Evolutionary conservation across 345 rosid species (phyloP), one percentile per base, ranked within the genome.

Genomic region (Clausena lansium): DNA sequence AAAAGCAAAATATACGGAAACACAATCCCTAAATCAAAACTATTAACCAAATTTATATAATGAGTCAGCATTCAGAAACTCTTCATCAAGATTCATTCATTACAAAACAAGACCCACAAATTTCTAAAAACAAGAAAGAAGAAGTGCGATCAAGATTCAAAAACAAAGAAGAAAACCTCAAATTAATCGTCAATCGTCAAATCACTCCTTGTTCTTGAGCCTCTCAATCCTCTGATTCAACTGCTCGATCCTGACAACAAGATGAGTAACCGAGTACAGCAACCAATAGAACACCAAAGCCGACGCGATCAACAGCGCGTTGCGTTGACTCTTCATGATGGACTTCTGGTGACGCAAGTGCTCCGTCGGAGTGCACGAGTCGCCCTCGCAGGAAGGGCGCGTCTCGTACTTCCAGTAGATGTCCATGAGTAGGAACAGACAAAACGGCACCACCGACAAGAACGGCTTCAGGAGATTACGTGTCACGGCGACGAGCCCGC

Each of bases 361-460:
- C 84, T 94, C 96, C 24, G 90, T 74, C 5, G 97, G 98, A 1
- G 92, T 85, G 80, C 98, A 94, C 1, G 97, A 84, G 20, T 87
- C 91, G 22, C 84, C 91, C 22, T 91, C 94, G 78, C 97, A 94
- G 38, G 76, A 81, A 25, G 97, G 97, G 38, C 87, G 85, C 3
- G 91, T 94, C 86, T 94, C 98, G 89, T 92, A 92, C 80, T 94
- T 92, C 98, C 98, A 94, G 86, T 91, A 94, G 69, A 92, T 94
- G 71, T 94, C 98, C 97, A 92, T 90, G 0, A 94, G 79, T 0
- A 94, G 90, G 79, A 94, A 94, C 80, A 94, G 86, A 80, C 96
- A 91, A 71, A 94, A 92, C 3, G 98, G 98, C 1, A 94, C 93
- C n/a, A 94, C 90, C 41, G 97, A 91, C 32, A 94, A 72, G 84